Percentiles rank a stretch among this genome's conserved stretches.
Conservation (phyloP, 2,329 filamentous ascomycete species). For the Phialophora expanda region DNA sequence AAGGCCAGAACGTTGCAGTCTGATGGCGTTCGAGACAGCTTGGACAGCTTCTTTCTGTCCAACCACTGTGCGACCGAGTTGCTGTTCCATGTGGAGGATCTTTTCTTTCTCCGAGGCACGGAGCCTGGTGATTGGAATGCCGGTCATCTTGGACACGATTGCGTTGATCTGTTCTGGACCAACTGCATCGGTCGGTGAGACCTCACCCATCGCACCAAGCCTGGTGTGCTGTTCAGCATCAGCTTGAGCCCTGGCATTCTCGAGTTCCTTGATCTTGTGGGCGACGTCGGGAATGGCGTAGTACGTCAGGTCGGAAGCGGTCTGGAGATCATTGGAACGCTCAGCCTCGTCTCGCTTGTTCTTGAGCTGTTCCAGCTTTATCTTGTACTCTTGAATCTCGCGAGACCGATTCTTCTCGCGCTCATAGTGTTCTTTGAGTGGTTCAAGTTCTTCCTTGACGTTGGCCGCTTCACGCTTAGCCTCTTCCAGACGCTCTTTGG, state of each 20-base stretch:
- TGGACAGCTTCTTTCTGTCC: slow-evolving; percentile 93
- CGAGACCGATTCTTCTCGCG: slow-evolving; percentile 88
- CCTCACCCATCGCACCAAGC: slow-evolving; percentile 65
- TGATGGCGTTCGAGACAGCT: slow-evolving; percentile 93
- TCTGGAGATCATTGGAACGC: slow-evolving; percentile 79
- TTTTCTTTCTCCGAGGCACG: slow-evolving; percentile 98
- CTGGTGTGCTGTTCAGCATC: slow-evolving; percentile 68
- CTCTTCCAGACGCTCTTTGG: slow-evolving; percentile 77
- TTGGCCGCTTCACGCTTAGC: slow-evolving; percentile 92
- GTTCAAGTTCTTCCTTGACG: slow-evolving; percentile 88
- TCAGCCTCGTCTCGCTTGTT: slow-evolving; percentile 94
- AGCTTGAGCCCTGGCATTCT: slow-evolving; percentile 76
- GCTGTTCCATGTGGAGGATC: slow-evolving; percentile 94
- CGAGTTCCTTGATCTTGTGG: slow-evolving; percentile 76
- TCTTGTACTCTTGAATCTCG: slow-evolving; percentile 90
- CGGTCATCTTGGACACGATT: slow-evolving; percentile 97
- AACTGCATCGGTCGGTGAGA: slow-evolving; percentile 89
- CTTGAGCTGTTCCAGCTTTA: slow-evolving; percentile 89
- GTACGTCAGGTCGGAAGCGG: slow-evolving; percentile 92
- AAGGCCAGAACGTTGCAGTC: slow-evolving; percentile 90
- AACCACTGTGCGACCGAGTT: slow-evolving; percentile 81
- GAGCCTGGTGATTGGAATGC: slow-evolving; percentile 91
- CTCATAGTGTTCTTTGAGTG: slow-evolving; percentile 93
- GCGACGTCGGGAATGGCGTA: slow-evolving; percentile 96
- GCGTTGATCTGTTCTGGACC: slow-evolving; percentile 99